A percentile compares a stretch with the other conserved stretches of the same genome.
Conservation (phyloP, 176 grass and related monocot species). For the Oryza punctata region DNA sequence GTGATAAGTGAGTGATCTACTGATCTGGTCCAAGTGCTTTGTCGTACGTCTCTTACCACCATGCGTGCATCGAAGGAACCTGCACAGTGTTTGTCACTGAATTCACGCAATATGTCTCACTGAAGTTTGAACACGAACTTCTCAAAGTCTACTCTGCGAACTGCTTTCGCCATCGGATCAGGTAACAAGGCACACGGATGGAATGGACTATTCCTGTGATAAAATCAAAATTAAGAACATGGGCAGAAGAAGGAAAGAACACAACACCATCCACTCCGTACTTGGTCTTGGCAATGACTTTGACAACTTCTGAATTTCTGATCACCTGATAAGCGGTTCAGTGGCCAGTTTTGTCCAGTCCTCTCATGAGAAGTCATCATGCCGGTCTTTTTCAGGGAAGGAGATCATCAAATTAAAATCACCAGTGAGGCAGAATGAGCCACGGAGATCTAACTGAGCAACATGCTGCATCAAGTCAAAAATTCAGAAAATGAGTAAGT, state of each 20-base stretch:
- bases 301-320: constrained; percentile 8
- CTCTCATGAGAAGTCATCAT: neutral
- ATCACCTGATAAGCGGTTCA: constrained; percentile 18
- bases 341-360: neutral
- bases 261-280: neutral
- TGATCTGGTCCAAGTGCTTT: neutral
- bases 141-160: constrained; percentile 26
- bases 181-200: constrained; percentile 6
- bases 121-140: neutral
- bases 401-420: neutral
- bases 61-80: neutral
- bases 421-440: constrained; percentile 10
- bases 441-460: neutral
- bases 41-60: neutral
- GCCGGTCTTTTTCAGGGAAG: constrained; percentile 42
- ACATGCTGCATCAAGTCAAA: constrained; percentile 23
- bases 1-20: neutral
- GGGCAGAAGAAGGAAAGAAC: neutral
- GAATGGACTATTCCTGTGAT: neutral
- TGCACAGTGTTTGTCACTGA: neutral
- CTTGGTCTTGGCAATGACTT: constrained; percentile 13
- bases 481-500: constrained; percentile 1
- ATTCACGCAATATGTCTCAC: neutral
- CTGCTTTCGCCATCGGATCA: constrained; percentile 17
- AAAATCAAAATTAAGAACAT: neutral